Percentiles rank a stretch among this genome's conserved stretches.
Conservation (phyloP, 2,329 filamentous ascomycete genomes). For the Xylariaceae sp. region DNA sequence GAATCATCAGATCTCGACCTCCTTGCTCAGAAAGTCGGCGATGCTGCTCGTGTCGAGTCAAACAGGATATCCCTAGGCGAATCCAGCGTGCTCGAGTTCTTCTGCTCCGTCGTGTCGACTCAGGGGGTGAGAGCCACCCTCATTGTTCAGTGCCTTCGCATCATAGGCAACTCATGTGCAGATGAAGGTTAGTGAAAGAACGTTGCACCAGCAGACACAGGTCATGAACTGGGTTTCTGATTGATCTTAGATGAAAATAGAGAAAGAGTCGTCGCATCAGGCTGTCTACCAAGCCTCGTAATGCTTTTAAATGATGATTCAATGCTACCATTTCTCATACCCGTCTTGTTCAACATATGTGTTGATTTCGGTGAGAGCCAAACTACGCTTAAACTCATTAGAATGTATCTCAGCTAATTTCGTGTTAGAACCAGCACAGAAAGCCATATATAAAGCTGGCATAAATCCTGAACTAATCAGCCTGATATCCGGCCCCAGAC, state of each 20-base stretch:
- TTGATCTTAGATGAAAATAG: constrained; percentile 62
- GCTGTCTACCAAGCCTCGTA: constrained; percentile 56
- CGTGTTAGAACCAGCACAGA: constrained; percentile 61
- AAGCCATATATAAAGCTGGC: constrained; percentile 58
- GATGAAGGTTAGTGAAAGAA: constrained; percentile 56
- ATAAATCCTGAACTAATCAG: constrained; percentile 58
- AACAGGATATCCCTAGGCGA: constrained; percentile 65
- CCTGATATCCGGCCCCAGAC: constrained; percentile 55
- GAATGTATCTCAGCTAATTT: constrained; percentile 27
- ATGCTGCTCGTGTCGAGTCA: constrained; percentile 61
- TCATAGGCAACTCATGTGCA: constrained; percentile 68
- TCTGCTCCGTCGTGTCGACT: constrained; percentile 54
- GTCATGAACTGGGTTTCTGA: constrained; percentile 3
- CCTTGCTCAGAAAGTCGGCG: constrained; percentile 59
- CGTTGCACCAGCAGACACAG: not conserved
- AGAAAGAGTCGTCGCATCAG: constrained; percentile 58
- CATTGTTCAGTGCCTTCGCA: constrained; percentile 61
- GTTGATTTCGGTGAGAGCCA: constrained; percentile 64
- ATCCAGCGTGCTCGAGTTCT: constrained; percentile 64
- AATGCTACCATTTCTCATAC: constrained; percentile 60
- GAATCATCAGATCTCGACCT: constrained; percentile 51
- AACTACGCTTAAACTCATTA: not conserved
- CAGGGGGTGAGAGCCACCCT: constrained; percentile 50
- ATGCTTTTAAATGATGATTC: constrained; percentile 54
- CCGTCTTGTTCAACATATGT: constrained; percentile 68